Evolutionary conservation across 2,329 filamentous ascomycete genomes (phyloP).

Genomic region (Fusarium papillatum): DNA sequence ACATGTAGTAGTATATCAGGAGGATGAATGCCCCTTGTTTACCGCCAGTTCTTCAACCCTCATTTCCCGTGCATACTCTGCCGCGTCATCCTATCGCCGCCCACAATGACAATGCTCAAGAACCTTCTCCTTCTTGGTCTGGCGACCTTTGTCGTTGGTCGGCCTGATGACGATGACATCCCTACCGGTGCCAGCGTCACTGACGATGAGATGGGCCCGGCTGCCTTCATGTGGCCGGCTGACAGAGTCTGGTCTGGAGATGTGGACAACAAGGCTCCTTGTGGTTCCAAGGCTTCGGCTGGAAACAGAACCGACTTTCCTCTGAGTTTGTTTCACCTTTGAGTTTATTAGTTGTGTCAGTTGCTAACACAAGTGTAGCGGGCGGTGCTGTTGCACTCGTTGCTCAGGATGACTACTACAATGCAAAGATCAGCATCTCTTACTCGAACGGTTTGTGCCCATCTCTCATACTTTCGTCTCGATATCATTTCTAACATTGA

Average conservation of each 20-base stretch:
- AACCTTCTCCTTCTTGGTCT: constrained; percentile 23
- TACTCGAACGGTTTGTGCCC: constrained; percentile 58
- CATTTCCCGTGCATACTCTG: neutral
- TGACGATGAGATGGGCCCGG: constrained; percentile 62
- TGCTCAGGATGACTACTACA: constrained; percentile 69
- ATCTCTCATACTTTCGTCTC: constrained; percentile 1
- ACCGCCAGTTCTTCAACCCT: neutral
- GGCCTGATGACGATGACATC: constrained; percentile 19
- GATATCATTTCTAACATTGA: neutral
- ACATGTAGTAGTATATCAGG: constrained; percentile 25
- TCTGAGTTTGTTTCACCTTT: constrained; percentile 53
- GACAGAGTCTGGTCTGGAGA: constrained; percentile 68
- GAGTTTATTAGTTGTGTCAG: neutral
- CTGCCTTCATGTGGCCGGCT: constrained; percentile 72
- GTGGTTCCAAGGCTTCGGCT: constrained; percentile 63
- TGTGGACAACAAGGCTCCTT: constrained; percentile 69
- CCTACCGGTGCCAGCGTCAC: constrained; percentile 26
- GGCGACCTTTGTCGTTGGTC: constrained; percentile 15
- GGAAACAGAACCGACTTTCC: constrained; percentile 69
- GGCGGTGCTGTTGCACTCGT: constrained; percentile 68
- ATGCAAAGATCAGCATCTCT: constrained; percentile 66
- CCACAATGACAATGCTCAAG: constrained; percentile 19
- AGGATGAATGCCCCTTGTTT: constrained; percentile 13
- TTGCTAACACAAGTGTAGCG: constrained; percentile 49
- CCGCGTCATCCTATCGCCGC: neutral